Conservation (phyloP, 352 stramenopile species). For the Pythium dissimile region DNA sequence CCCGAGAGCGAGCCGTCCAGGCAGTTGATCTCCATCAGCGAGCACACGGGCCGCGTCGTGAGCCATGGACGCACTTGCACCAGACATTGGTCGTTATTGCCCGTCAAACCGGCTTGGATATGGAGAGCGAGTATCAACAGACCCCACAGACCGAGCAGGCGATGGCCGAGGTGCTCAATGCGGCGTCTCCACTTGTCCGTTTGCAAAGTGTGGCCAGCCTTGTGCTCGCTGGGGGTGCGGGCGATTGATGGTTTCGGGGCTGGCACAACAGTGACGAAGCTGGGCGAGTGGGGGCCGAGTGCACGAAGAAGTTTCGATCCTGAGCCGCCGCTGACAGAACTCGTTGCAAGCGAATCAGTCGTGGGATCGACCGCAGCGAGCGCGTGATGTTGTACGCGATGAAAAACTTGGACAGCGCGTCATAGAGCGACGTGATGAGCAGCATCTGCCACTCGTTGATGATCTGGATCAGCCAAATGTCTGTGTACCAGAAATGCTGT, state of each 20-base stretch:
- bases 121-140: conserved; percentile 9
- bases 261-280: no score
- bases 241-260: no score
- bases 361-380: conserved; percentile 19
- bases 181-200: conserved; percentile 1
- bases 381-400: conserved; percentile 19
- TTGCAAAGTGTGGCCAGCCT: no score
- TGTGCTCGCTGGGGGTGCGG: not conserved
- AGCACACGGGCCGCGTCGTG: conserved; percentile 15
- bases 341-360: not conserved
- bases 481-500: conserved; percentile 14
- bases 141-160: conserved; percentile 14
- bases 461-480: conserved; percentile 18
- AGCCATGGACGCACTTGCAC: conserved; percentile 28
- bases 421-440: conserved; percentile 13
- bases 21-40: conserved; percentile 29
- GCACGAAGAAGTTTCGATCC: not conserved
- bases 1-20: conserved; percentile 1
- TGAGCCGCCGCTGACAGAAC: not conserved
- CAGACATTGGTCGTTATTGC: conserved; percentile 13
- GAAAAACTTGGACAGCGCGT: conserved; percentile 21
- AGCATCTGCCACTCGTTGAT: conserved; percentile 22
- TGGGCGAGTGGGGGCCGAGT: no score
- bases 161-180: conserved; percentile 1
- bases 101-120: not conserved